Percentiles rank a stretch among this genome's conserved stretches.
Conservation (phyloP, 2,329 filamentous ascomycete species). For the Cytospora paraplurivora region DNA sequence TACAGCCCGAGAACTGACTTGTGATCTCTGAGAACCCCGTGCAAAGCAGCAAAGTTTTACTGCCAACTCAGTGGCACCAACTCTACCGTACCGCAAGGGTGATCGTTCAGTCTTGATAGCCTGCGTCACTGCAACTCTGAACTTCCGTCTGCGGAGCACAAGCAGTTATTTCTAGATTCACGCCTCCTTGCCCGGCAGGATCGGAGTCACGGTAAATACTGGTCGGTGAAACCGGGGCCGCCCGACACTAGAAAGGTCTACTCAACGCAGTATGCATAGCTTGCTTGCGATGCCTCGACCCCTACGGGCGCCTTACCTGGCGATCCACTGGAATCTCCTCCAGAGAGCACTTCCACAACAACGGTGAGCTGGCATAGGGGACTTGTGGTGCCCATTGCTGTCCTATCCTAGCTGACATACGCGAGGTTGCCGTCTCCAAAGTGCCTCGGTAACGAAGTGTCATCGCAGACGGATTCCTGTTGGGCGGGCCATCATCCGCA, state of each 20-base stretch:
- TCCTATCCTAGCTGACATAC: neutral
- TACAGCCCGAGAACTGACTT: constrained; percentile 8
- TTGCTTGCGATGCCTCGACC: constrained; percentile 3
- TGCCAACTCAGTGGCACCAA: neutral
- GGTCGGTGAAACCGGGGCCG: constrained; percentile 32
- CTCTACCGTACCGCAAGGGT: neutral
- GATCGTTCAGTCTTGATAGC: neutral
- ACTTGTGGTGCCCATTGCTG: constrained; percentile 3
- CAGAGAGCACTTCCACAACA: constrained; percentile 11
- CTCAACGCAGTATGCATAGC: constrained; percentile 15
- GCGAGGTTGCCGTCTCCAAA: constrained; percentile 1
- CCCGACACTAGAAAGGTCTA: constrained; percentile 28
- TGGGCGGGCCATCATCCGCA: constrained; percentile 11
- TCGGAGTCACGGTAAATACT: neutral
- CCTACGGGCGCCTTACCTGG: neutral
- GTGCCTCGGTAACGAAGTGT: constrained; percentile 11
- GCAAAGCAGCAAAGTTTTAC: constrained; percentile 3
- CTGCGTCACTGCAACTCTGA: constrained; percentile 4
- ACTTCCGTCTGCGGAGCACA: constrained; percentile 11
- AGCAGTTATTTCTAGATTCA: constrained; percentile 3
- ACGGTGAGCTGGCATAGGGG: constrained; percentile 5
- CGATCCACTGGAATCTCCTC: constrained; percentile 10
- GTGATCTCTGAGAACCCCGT: constrained; percentile 2
- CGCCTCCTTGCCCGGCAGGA: constrained; percentile 17
- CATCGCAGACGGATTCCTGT: constrained; percentile 2